Evolutionary conservation across 208 protist genomes (phyloP).

Genomic region (Phytomonas sp.): DNA sequence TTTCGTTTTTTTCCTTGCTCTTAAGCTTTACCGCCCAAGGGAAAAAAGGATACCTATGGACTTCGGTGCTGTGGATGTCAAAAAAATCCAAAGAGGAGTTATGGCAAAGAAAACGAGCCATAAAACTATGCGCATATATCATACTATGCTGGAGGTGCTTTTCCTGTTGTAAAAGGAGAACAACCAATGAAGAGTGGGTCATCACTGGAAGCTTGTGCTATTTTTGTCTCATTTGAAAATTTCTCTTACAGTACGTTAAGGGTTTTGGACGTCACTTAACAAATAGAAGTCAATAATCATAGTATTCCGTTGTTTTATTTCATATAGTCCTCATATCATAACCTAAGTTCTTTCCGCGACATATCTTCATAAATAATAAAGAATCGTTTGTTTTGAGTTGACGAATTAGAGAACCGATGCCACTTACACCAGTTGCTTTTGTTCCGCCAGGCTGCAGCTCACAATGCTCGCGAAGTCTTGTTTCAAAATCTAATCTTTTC

Average conservation of each 20-base stretch:
- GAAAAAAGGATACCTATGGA: not conserved
- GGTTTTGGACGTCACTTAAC: not conserved
- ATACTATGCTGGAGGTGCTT: not conserved
- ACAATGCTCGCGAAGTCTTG: conserved; percentile 41
- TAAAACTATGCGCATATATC: not conserved
- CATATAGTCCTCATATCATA: not conserved
- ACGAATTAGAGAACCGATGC: conserved; percentile 26
- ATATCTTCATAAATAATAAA: conserved; percentile 8
- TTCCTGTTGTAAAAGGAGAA: not conserved
- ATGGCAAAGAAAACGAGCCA: not conserved
- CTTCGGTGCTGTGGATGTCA: not conserved
- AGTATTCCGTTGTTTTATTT: conserved; percentile 7
- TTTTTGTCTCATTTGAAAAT: not conserved
- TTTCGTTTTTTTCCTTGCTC: not conserved
- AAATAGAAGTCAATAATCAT: not conserved
- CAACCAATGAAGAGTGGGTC: not conserved
- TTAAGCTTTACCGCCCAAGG: not conserved
- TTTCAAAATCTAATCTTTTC: conserved; percentile 40
- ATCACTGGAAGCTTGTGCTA: not conserved
- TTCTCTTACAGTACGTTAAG: not conserved
- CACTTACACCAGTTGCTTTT: conserved; percentile 53
- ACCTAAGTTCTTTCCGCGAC: not conserved
- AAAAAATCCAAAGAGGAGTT: not conserved
- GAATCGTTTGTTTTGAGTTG: conserved; percentile 7
- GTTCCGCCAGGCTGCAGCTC: conserved; percentile 62